Conservation (phyloP, 768 basidiomycete genomes). For the Psilocybe cyanescens region DNA sequence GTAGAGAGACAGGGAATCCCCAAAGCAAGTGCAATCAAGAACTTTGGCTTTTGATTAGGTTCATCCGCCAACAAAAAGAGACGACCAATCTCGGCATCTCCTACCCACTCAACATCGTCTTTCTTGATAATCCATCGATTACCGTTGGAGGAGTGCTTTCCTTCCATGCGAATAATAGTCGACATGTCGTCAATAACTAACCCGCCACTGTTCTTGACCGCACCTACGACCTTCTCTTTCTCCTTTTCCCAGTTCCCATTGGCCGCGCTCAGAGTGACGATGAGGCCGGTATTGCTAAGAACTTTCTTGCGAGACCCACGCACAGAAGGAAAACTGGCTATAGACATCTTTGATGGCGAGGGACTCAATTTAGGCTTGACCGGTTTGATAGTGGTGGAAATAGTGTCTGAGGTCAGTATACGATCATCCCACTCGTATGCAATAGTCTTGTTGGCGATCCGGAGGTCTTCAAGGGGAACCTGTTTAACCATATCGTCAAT, state of each 20-base stretch:
- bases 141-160: slow-evolving; percentile 41
- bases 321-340: slow-evolving; percentile 37
- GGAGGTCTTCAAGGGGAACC: slow-evolving; percentile 42
- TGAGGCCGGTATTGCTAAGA: slow-evolving; percentile 56
- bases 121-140: slow-evolving; percentile 58
- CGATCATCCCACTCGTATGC: slow-evolving; percentile 58
- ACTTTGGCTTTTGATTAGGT: slow-evolving; percentile 75
- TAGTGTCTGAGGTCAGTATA: slow-evolving; percentile 38
- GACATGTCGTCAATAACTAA: slow-evolving; percentile 66
- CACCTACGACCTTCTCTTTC: slow-evolving; percentile 44
- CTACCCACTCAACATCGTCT: slow-evolving; percentile 50
- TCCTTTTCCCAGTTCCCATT: slow-evolving; percentile 40
- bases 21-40: slow-evolving; percentile 78
- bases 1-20: slow-evolving; percentile 82
- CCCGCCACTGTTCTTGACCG: slow-evolving; percentile 57
- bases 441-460: slow-evolving; percentile 56
- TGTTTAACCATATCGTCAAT: slow-evolving; percentile 41
- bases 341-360: slow-evolving; percentile 53
- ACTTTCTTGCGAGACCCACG: slow-evolving; percentile 37
- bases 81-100: slow-evolving; percentile 46
- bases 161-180: slow-evolving; percentile 58
- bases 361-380: slow-evolving; percentile 38
- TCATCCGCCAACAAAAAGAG: slow-evolving; percentile 74
- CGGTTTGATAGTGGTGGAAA: slow-evolving; percentile 46
- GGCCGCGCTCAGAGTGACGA: slow-evolving; percentile 54